Base-by-base conservation (phyloP, 108 stramenopile species). In the Pseudonitzschia multiseries region DNA sequence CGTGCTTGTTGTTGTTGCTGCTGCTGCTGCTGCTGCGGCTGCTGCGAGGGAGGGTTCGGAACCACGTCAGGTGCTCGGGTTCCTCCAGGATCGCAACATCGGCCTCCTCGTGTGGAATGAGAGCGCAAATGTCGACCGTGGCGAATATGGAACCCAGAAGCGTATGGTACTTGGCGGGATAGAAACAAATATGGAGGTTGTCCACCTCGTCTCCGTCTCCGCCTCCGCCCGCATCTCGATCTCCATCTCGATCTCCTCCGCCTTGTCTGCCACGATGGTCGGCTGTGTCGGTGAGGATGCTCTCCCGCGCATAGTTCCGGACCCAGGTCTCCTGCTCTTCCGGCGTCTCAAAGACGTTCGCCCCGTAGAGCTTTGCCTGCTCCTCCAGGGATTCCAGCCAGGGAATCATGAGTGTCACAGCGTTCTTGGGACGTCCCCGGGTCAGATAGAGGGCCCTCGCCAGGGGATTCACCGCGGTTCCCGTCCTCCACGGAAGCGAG, bases 1-100 rank as follows among this genome's bases (percentile, higher is more conserved):
- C 8, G 65, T 31, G 46, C 46, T 48, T 48, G 2, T 10, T 14
- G 18, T n/a, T n/a, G n/a, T n/a, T n/a, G n/a, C n/a, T n/a, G n/a
- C n/a, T n/a, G n/a, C n/a, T n/a, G n/a, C n/a, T n/a, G n/a, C n/a
- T n/a, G n/a, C n/a, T n/a, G n/a, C n/a, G n/a, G n/a, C 26, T 31
- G 40, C 63, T 53, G 27, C 26, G 27, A 21, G 65, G 44, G 26
- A 68, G 65, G 32, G 66, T 43, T n/a, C 91, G 79, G 70, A 91
- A 93, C 95, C 95, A 97, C 82, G 96, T 98, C 59, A 98, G 63
- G 82, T 98, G 97, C 78, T 98, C 97, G 14, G 97, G 96, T 77
- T 98, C 97, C 82, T 97, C 96, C 72, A 97, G 73, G 71, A 96
- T 93, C 63, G 87, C 88, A 20, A 98, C 87, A 79, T 94, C 93